Base-by-base conservation (phyloP, 345 rosid species). In the Populus pruinosa region DNA sequence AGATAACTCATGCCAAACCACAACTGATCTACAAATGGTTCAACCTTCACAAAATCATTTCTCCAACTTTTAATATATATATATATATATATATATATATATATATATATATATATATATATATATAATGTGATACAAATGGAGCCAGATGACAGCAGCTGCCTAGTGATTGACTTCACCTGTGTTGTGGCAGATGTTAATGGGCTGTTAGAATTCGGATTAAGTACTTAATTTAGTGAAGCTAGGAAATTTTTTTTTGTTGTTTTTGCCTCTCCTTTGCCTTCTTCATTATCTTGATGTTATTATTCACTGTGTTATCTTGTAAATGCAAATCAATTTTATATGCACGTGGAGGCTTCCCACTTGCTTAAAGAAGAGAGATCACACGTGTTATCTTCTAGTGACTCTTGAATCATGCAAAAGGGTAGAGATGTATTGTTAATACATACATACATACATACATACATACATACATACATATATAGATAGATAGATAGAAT, bases 1-100 rank as follows among this genome's bases (percentile, higher is more conserved):
- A 21, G 98, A 93, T 21, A 88, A 87, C 63, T 89, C 98, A 21
- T 88, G 96, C 87, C 99, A 96, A 81, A 92, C 91, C 47, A 83
- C 89, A 5, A 84, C 94, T 29, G 97, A 93, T 75, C 71, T 93
- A 81, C 98, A 91, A 71, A 92, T 92, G 88, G 85, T 91, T 83
- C 99, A 93, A 75, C 70, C 87, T 43, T 76, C 92, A 35, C 92
- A 89, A 41, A 87, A 89, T 81, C 97, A 92, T 76, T 93, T 92
- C 88, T 18, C 91, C 78, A 90, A 83, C 89, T 92, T 87, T 80
- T 90, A 83, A 88, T 77, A 35, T 21, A 14, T 14, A 35, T 10
- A 31, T 29, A n/a, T n/a, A n/a, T 77, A 35, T 21, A 14, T 14
- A 88, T 77, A 35, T 21, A 14, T 14, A 88, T 77, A 35, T 21